phyloP scores from a whole-genome alignment of 495 filamentous ascomycete species.

The Coniosporium apollinis region DNA sequence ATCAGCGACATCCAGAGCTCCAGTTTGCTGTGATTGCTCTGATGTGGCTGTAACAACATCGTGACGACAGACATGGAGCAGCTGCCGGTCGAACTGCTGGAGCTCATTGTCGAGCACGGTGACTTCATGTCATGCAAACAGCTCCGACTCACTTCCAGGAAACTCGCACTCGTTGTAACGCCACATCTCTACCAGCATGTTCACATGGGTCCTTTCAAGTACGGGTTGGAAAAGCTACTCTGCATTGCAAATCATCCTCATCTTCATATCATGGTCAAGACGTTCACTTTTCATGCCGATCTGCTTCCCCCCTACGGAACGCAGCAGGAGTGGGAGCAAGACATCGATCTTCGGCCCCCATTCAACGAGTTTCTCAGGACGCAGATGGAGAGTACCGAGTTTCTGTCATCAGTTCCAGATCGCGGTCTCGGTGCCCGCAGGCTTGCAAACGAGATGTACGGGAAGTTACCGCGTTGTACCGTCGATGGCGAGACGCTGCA shows the following conservation, averaged over 20 bases:
- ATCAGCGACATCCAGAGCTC: too few relatives aligned
- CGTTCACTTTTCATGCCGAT: conserved; percentile 5
- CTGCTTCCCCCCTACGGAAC: background rate
- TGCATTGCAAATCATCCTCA: background rate
- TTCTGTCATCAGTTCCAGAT: too few relatives aligned
- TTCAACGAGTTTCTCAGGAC: too few relatives aligned
- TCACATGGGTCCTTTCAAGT: conserved; percentile 1
- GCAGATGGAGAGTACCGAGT: too few relatives aligned
- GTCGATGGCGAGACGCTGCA: too few relatives aligned
- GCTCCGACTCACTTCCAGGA: background rate
- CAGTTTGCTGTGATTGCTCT: background rate
- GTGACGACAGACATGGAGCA: background rate
- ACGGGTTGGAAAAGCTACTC: background rate
- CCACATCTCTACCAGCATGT: conserved; percentile 3
- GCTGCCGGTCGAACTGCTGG: conserved; percentile 3
- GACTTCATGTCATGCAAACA: background rate
- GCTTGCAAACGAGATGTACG: too few relatives aligned
- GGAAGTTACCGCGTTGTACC: too few relatives aligned
- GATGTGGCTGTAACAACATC: background rate
- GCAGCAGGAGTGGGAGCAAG: background rate
- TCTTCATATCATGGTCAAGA: conserved; percentile 2
- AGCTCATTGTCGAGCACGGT: background rate
- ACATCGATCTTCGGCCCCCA: background rate
- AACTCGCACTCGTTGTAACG: background rate
- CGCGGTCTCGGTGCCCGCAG: too few relatives aligned